Conservation (phyloP, 2,329 filamentous ascomycete species). For the Chrysosphaeria jannelii region DNA sequence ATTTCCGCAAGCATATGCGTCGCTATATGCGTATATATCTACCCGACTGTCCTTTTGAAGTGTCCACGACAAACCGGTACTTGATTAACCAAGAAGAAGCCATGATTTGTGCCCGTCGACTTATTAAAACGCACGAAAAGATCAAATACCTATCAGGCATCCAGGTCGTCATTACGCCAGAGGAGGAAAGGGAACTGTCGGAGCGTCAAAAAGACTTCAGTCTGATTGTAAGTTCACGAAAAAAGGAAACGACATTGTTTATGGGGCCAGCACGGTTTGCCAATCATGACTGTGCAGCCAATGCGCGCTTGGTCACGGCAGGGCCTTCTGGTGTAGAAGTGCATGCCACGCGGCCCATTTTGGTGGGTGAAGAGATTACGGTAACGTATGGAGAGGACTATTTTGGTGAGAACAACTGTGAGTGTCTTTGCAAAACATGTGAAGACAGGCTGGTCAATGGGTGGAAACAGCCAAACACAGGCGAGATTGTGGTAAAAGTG, state of each 20-base stretch:
- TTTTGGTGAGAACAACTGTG: constrained; percentile 82
- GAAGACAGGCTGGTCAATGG: constrained; percentile 50
- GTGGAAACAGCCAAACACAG: constrained; percentile 30
- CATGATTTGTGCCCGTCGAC: constrained; percentile 49
- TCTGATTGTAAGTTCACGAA: constrained; percentile 78
- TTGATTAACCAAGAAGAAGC: constrained; percentile 78
- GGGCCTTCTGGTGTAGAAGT: constrained; percentile 76
- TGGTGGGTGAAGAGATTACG: constrained; percentile 77
- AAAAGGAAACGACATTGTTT: constrained; percentile 73
- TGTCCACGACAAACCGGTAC: constrained; percentile 74
- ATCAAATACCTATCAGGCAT: constrained; percentile 82
- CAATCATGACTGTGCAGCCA: constrained; percentile 88
- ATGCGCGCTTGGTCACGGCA: constrained; percentile 60
- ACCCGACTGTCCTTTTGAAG: constrained; percentile 82
- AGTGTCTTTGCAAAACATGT: constrained; percentile 75
- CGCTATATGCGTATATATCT: constrained; percentile 84
- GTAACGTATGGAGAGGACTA: constrained; percentile 91
- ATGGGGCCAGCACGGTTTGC: constrained; percentile 87
- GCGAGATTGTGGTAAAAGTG: too few relatives aligned
- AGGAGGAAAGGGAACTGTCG: constrained; percentile 64
- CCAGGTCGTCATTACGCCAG: constrained; percentile 69
- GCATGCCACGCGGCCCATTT: constrained; percentile 53
- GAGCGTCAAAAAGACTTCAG: constrained; percentile 77
- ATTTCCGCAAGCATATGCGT: constrained; percentile 60
- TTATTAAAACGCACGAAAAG: constrained; percentile 52